Conservation (phyloP, 345 rosid species). For the Eucalyptus erythrocorys region DNA sequence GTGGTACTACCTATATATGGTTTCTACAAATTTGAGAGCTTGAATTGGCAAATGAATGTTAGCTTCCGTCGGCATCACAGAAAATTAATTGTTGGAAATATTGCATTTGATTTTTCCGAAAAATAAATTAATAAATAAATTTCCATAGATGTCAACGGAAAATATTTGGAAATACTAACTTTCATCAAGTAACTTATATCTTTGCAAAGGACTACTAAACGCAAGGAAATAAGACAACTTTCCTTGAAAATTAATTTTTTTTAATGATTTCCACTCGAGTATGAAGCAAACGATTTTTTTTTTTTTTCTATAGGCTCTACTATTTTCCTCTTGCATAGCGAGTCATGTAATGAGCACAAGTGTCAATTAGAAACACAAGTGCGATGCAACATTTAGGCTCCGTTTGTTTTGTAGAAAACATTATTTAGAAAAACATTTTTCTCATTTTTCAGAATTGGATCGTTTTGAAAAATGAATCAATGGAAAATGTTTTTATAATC, state of each 20-base stretch:
- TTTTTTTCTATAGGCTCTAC: neutral
- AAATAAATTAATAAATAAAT: neutral
- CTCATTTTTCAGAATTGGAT: neutral
- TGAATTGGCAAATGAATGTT: neutral
- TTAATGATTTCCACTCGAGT: neutral
- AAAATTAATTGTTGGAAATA: neutral
- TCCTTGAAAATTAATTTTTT: neutral
- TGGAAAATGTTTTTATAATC: no score
- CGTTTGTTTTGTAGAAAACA: neutral
- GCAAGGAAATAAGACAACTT: neutral
- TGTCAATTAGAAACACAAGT: neutral
- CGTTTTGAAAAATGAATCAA: accelerated
- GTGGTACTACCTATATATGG: neutral
- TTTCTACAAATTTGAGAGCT: neutral
- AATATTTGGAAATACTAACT: neutral
- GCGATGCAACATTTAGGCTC: neutral
- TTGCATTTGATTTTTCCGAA: neutral
- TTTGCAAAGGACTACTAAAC: neutral
- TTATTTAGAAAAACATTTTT: no score
- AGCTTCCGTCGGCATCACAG: neutral
- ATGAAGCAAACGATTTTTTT: neutral
- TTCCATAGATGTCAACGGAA: neutral
- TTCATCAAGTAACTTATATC: neutral
- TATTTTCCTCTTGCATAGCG: neutral
- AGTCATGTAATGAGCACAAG: neutral